A percentile compares a stretch with the other conserved stretches of the same genome.
Conservation (phyloP, 805 yeast genomes). For the Wickerhamomyces mucosus region DNA sequence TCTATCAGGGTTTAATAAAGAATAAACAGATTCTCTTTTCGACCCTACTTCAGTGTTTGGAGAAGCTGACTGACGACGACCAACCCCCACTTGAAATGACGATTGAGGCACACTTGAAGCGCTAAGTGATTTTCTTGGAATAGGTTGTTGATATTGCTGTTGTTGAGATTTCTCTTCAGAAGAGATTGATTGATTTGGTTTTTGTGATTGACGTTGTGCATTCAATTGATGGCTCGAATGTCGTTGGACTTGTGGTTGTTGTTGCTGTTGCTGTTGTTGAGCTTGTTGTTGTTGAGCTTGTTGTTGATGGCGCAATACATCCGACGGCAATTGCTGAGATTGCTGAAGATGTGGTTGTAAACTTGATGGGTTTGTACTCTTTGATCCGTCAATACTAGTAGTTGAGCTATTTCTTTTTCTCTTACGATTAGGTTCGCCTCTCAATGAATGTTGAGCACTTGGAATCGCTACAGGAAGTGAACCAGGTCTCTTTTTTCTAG, state of each 20-base stretch:
- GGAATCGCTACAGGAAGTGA: slow-evolving; percentile 16
- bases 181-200: neutral
- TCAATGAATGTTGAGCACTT: slow-evolving; percentile 8
- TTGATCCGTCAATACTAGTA: slow-evolving; percentile 10
- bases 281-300: neutral
- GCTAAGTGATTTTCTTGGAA: slow-evolving; percentile 11
- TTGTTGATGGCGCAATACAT: slow-evolving; percentile 2
- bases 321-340: slow-evolving; percentile 12
- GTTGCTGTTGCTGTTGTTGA: neutral
- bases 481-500: slow-evolving; percentile 15
- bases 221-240: neutral
- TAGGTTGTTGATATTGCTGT: neutral
- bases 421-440: slow-evolving; percentile 6
- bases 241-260: neutral
- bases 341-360: slow-evolving; percentile 14
- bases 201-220: neutral
- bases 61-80: neutral
- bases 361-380: slow-evolving; percentile 7
- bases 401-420: slow-evolving; percentile 18
- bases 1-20: slow-evolving; percentile 19
- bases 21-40: slow-evolving; percentile 13
- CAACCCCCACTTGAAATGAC: neutral
- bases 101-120: slow-evolving; percentile 6
- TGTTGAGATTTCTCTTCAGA: neutral
- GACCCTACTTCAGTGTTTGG: neutral